Evolutionary conservation across 257 asterid species (phyloP), one percentile per base, ranked within the genome.

Genomic region (Henckelia pumila): DNA sequence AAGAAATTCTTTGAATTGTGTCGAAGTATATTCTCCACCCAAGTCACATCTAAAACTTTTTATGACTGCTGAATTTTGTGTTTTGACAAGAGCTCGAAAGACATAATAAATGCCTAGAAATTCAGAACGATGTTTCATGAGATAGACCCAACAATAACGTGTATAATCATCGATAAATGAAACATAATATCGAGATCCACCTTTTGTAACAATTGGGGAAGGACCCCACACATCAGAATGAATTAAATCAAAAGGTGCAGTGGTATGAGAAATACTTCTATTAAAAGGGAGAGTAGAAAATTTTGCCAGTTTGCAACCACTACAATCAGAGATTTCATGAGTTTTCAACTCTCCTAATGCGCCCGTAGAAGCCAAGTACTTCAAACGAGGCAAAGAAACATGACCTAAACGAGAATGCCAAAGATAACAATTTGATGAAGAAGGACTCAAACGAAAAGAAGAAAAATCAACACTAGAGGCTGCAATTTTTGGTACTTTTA

Each of bases 181-280:
- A n/a, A n/a, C n/a, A n/a, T n/a, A 66, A 29, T 66, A 66, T n/a
- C 26, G 17, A 20, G 6, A 55, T 3, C 47, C 71, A 0, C 30
- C 62, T 25, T 55, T 66, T 19, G 50, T 66, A 1, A 9, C 0
- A 0, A 50, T 3, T 0, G 63, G 71, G 3, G 71, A 66, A 3
- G 62, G 71, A 0, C 60, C 71, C 71, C 62, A 52, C 0, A 66
- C 71, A 66, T 66, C 62, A 28, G 55, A 71, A 11, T 71, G 75
- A 20, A 71, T 8, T n/a, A 21, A 71, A 62, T 71, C 64, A 52
- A 61, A 70, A 9, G 66, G 73, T 2, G 66, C 47, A 63, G 4
- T 0, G 3, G 56, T 37, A 33, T 13, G 3, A 40, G 52, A 69
- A 3, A 28, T 22, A 60, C 64, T 28, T 35, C 28, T 61, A 10